phyloP scores from a whole-genome alignment of 352 stramenopile genomes.

The Pythium sukuiense region DNA sequence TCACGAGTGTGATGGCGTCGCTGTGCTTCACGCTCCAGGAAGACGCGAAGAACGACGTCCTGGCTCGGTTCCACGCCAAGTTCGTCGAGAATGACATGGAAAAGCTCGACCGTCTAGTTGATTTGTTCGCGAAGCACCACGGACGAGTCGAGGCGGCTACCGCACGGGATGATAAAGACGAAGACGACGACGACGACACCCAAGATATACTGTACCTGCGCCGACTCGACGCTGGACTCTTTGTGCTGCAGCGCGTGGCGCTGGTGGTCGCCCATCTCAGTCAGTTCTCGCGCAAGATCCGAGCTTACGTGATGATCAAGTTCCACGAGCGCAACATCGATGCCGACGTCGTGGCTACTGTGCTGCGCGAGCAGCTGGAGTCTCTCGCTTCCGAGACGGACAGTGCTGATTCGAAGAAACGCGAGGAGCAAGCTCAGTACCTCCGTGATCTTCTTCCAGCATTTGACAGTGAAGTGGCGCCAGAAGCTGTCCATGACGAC shows the following conservation, averaged over 20 bases:
- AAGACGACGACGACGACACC: conserved; percentile 29
- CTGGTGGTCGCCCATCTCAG: conserved; percentile 69
- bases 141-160: conserved; percentile 38
- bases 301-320: conserved; percentile 73
- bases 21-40: conserved; percentile 51
- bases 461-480: conserved; percentile 24
- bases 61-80: conserved; percentile 74
- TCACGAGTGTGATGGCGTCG: conserved; percentile 62
- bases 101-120: conserved; percentile 77
- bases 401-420: conserved; percentile 29
- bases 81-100: conserved; percentile 84
- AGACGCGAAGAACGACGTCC: conserved; percentile 52
- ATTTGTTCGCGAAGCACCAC: conserved; percentile 78
- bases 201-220: conserved; percentile 56
- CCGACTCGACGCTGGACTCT: conserved; percentile 74
- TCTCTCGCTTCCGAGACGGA: conserved; percentile 34
- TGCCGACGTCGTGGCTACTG: conserved; percentile 35
- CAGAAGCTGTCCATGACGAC: not conserved
- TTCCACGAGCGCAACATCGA: conserved; percentile 75
- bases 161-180: conserved; percentile 25
- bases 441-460: conserved; percentile 40
- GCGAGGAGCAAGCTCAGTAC: conserved; percentile 37
- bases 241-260: conserved; percentile 68
- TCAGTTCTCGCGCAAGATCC: conserved; percentile 57
- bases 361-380: conserved; percentile 63